Evolutionary conservation across 495 filamentous ascomycete species (phyloP).

Genomic region (Aspergillus saccharolyticus): DNA sequence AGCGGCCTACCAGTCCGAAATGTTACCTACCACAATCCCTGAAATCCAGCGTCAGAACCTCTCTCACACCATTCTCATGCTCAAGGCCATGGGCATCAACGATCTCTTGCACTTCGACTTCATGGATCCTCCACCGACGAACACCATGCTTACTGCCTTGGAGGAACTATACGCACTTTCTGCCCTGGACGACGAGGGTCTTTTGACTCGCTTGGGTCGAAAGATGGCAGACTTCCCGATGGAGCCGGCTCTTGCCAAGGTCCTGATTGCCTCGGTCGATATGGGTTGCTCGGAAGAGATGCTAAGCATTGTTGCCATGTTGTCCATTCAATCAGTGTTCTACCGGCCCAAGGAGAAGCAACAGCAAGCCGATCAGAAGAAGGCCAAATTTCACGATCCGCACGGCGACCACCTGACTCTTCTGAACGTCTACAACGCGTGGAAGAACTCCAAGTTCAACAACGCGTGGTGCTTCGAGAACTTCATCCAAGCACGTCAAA

Average conservation of each 20-base stretch:
- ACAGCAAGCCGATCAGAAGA: constrained; percentile 92
- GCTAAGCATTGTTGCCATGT: constrained; percentile 91
- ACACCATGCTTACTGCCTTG: constrained; percentile 93
- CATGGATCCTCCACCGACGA: constrained; percentile 96
- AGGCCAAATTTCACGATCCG: constrained; percentile 93
- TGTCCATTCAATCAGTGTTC: constrained; percentile 78
- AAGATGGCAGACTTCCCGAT: constrained; percentile 99
- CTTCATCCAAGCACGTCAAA: constrained; percentile 87
- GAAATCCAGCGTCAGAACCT: constrained; percentile 97
- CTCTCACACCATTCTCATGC: constrained; percentile 92
- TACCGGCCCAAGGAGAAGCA: constrained; percentile 97
- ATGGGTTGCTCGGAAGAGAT: constrained; percentile 90
- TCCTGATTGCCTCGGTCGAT: constrained; percentile 81
- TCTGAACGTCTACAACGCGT: constrained; percentile 93
- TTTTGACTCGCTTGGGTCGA: constrained; percentile 84
- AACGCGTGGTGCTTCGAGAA: constrained; percentile 97
- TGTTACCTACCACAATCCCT: constrained; percentile 92
- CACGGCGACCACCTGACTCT: constrained; percentile 91
- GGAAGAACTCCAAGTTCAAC: constrained; percentile 76
- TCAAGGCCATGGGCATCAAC: constrained; percentile 99
- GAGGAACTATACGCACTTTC: constrained; percentile 92
- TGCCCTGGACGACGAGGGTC: constrained; percentile 92
- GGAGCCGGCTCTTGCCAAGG: constrained; percentile 83
- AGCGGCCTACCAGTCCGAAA: constrained; percentile 90
- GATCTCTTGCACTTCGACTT: constrained; percentile 97